Evolutionary conservation across 192 early-diverging fungal genomes (phyloP).

Genomic region (Spizellomyces sp.): DNA sequence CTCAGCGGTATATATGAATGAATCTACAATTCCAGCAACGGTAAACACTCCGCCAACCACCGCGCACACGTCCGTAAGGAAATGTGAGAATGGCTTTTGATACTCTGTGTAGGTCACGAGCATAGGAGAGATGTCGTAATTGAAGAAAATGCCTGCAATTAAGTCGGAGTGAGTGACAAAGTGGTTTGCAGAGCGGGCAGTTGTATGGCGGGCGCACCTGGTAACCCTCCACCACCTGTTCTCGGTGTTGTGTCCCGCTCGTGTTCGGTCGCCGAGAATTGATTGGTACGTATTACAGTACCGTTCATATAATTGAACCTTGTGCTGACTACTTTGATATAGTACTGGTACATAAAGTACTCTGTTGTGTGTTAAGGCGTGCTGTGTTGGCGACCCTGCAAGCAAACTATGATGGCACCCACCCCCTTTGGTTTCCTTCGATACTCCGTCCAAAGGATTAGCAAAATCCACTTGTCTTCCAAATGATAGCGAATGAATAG

Average conservation of each 20-base stretch:
- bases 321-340: conserved; percentile 91
- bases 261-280: conserved; percentile 93
- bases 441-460: conserved; percentile 70
- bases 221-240: conserved; percentile 28
- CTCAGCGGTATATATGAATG: conserved; percentile 84
- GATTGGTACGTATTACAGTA: conserved; percentile 79
- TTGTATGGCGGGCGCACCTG: conserved; percentile 16
- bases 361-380: conserved; percentile 33
- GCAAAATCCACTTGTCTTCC: conserved; percentile 58
- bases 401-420: conserved; percentile 19
- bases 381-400: background rate
- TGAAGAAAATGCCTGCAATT: conserved; percentile 81
- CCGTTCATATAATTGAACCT: conserved; percentile 73
- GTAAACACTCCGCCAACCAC: conserved; percentile 95
- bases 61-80: conserved; percentile 87
- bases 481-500: conserved; percentile 81
- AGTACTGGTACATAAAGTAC: conserved; percentile 85
- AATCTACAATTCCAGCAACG: conserved; percentile 89
- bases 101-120: conserved; percentile 83
- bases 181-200: background rate
- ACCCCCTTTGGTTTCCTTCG: conserved; percentile 56
- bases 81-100: conserved; percentile 79
- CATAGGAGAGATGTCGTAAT: conserved; percentile 97
- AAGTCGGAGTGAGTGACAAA: background rate
- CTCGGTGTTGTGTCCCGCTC: conserved; percentile 56